Percentiles rank a stretch among this genome's conserved stretches.
These are phyloP conservation scores for Diaporthe citri DNA, from an alignment of 2,329 filamentous ascomycete genomes.

Conservation along the genomic window DNA sequence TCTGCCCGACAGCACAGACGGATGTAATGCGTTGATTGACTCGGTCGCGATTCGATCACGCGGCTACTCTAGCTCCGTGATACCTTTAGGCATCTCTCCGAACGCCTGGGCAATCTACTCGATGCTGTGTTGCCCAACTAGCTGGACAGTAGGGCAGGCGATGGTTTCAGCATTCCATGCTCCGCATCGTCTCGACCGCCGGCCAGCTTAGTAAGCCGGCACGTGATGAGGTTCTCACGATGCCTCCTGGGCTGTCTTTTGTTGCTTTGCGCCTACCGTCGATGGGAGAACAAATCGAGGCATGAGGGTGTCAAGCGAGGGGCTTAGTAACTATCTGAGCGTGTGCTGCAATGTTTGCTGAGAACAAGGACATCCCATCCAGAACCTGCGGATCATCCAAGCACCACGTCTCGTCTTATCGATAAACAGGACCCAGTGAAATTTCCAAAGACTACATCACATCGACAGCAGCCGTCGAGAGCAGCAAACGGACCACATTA, in stretches of 20 bases:
- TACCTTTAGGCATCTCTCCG: constrained; percentile 27
- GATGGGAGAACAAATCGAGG: neutral
- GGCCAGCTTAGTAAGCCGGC: constrained; percentile 22
- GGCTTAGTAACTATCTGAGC: neutral
- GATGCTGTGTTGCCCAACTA: constrained; percentile 28
- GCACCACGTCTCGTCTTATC: constrained; percentile 4
- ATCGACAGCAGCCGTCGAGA: constrained; percentile 7
- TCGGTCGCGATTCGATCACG: constrained; percentile 27
- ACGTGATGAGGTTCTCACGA: constrained; percentile 19
- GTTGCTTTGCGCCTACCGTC: neutral
- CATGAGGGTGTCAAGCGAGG: neutral
- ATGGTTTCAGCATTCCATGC: constrained; percentile 18
- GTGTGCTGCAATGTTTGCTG: neutral
- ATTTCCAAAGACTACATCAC: constrained; percentile 32
- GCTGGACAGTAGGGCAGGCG: constrained; percentile 2
- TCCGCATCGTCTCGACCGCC: neutral
- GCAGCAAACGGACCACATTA: constrained; percentile 28
- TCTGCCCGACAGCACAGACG: constrained; percentile 6
- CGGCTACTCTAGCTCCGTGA: constrained; percentile 32
- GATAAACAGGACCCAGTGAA: constrained; percentile 29
- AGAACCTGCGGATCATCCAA: neutral
- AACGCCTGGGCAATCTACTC: constrained; percentile 22
- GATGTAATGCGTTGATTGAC: neutral
- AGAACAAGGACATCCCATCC: constrained; percentile 17
- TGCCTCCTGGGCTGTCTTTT: neutral